Percentiles rank a stretch among this genome's conserved stretches.
phyloP scores from a whole-genome alignment of 805 yeast genomes.

The Teunomyces funiuensis region DNA sequence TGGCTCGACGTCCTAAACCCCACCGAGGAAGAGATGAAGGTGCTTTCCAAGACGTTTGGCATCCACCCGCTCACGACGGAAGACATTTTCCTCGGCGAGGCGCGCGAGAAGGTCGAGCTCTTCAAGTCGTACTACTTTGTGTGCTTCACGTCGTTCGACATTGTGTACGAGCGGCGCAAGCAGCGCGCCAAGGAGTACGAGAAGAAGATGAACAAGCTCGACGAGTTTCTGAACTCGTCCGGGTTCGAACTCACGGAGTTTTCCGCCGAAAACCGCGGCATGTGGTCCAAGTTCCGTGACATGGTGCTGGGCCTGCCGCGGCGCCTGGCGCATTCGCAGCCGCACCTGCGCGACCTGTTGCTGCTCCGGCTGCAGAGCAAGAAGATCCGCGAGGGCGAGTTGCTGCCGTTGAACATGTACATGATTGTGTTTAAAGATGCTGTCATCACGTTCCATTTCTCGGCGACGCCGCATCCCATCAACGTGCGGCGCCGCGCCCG shows the following conservation, averaged over 20 bases:
- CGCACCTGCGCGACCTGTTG: slow-evolving; percentile 16
- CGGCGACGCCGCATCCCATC: slow-evolving; percentile 94
- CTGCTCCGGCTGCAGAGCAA: slow-evolving; percentile 26
- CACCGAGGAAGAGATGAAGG: slow-evolving; percentile 96
- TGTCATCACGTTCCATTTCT: slow-evolving; percentile 89
- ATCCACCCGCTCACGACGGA: slow-evolving; percentile 96
- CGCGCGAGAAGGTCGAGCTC: slow-evolving; percentile 91
- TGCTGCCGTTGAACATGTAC: slow-evolving; percentile 89
- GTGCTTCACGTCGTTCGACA: slow-evolving; percentile 66
- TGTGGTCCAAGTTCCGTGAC: slow-evolving; percentile 15
- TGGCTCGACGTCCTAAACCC: slow-evolving; percentile 95
- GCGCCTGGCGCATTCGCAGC: background rate
- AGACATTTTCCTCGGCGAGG: slow-evolving; percentile 89
- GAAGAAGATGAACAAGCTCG: slow-evolving; percentile 35
- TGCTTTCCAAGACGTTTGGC: slow-evolving; percentile 83
- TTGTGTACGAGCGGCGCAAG: slow-evolving; percentile 68
- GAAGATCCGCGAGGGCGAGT: slow-evolving; percentile 50
- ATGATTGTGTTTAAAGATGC: slow-evolving; percentile 89
- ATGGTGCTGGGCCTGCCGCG: slow-evolving; percentile 3
- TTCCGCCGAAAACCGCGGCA: slow-evolving; percentile 12
- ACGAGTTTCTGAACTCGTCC: slow-evolving; percentile 23
- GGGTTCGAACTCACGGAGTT: slow-evolving; percentile 19
- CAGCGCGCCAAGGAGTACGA: slow-evolving; percentile 50
- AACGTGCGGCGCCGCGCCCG: slow-evolving; percentile 94
- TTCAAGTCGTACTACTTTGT: slow-evolving; percentile 89